Conservation (phyloP, 2,329 filamentous ascomycete species). For the Hypomyces rosellus region DNA sequence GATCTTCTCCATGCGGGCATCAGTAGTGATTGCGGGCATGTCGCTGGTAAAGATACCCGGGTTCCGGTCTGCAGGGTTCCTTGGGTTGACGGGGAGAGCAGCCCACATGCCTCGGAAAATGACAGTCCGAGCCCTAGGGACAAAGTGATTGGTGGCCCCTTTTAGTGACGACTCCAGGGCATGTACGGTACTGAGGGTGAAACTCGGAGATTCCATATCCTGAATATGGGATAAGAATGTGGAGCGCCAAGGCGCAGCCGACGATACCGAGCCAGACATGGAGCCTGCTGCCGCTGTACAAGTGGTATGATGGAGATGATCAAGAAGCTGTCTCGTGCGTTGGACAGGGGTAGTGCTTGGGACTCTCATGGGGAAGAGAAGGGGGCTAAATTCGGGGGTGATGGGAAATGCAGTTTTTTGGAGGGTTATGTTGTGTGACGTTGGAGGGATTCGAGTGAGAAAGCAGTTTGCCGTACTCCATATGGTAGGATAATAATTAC, state of each 20-base stretch:
- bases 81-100: constrained; percentile 61
- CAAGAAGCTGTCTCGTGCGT: constrained; percentile 22
- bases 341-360: constrained; percentile 11
- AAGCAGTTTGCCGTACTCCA: too few species aligned
- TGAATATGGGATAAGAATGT: constrained; percentile 46
- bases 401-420: neutral
- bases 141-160: constrained; percentile 22
- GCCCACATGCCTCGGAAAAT: constrained; percentile 83
- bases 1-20: constrained; percentile 80
- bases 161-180: constrained; percentile 25
- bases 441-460: neutral
- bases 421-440: neutral
- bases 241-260: constrained; percentile 47
- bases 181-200: constrained; percentile 47
- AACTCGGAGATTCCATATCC: constrained; percentile 41
- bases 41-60: constrained; percentile 66
- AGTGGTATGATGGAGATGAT: constrained; percentile 23
- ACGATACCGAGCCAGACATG: constrained; percentile 19
- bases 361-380: constrained; percentile 19
- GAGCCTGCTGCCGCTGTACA: constrained; percentile 2
- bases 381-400: neutral
- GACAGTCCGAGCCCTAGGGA: constrained; percentile 66
- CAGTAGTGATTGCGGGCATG: constrained; percentile 77
- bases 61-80: constrained; percentile 68
- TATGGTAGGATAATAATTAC: too few species aligned